These are phyloP conservation scores for Abelmoschus esculentus DNA, from an alignment of 345 rosid genomes.

Conservation along the genomic window DNA sequence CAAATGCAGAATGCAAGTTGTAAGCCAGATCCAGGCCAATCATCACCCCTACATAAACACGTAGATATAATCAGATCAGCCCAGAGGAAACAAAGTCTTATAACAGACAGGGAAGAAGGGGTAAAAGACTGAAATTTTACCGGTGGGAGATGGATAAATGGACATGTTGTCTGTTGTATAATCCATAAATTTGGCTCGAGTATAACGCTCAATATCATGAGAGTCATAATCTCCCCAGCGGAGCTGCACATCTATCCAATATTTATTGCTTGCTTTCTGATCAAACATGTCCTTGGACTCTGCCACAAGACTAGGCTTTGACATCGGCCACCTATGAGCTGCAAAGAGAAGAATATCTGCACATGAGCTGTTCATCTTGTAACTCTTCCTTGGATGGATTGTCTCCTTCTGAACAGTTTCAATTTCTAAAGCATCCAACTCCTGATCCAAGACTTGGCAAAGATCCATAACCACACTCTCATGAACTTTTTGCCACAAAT, in stretches of 20 bases:
- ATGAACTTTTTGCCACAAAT: constrained; percentile 98
- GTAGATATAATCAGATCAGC: not conserved
- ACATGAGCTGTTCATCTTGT: constrained; percentile 99
- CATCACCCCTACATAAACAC: constrained; percentile 68
- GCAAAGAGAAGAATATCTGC: constrained; percentile 98
- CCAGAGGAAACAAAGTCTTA: not conserved
- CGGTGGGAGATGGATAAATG: constrained; percentile 99
- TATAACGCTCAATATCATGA: constrained; percentile 96
- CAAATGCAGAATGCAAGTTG: constrained; percentile 96
- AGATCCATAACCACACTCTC: constrained; percentile 99
- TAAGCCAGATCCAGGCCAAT: constrained; percentile 98
- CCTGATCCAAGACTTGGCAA: constrained; percentile 97
- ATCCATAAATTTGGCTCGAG: constrained; percentile 99
- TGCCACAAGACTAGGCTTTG: constrained; percentile 98
- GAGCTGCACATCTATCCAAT: constrained; percentile 98
- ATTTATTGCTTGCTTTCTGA: constrained; percentile 97
- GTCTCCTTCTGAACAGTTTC: constrained; percentile 99
- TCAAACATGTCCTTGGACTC: constrained; percentile 98
- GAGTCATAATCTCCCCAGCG: constrained; percentile 99
- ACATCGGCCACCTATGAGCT: constrained; percentile 99
- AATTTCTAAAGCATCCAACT: constrained; percentile 96
- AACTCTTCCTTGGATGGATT: constrained; percentile 99
- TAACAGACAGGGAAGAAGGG: not conserved
- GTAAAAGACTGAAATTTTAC: constrained; percentile 20
- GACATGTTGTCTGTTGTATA: constrained; percentile 99